phyloP scores from a whole-genome alignment of 2,329 filamentous ascomycete genomes.

The Stachybotrys echinatus region DNA sequence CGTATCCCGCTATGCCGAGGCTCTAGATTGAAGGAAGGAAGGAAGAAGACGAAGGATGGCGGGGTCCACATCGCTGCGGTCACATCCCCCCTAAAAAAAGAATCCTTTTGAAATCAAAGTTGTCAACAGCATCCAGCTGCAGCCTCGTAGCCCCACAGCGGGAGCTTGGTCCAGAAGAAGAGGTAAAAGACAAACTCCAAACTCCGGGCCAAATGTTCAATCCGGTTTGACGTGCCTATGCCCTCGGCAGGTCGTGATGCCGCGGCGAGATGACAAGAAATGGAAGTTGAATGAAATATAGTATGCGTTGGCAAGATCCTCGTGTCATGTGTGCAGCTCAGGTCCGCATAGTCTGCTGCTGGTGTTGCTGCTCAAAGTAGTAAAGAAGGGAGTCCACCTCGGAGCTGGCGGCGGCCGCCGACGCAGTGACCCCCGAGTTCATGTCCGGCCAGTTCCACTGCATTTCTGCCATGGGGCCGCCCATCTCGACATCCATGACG shows the following conservation, averaged over 20 bases:
- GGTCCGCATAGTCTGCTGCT: not conserved
- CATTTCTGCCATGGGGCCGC: slow-evolving; percentile 11
- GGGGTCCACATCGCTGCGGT: not conserved
- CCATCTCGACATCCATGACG: slow-evolving; percentile 23
- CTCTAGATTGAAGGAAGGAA: not conserved
- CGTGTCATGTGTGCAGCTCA: not conserved
- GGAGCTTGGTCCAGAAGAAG: not conserved
- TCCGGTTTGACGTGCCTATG: not conserved
- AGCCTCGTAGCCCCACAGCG: not conserved
- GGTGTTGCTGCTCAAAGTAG: slow-evolving; percentile 11
- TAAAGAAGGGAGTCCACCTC: slow-evolving; percentile 15
- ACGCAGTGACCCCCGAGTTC: slow-evolving; percentile 1
- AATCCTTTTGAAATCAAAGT: not conserved
- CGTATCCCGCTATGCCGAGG: not conserved
- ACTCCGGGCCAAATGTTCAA: not conserved
- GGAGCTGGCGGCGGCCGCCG: slow-evolving; percentile 6
- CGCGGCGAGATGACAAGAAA: not conserved
- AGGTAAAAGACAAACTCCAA: not conserved
- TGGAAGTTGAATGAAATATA: not conserved
- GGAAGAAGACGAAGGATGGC: not conserved
- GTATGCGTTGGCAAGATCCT: not conserved
- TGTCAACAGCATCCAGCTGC: not conserved
- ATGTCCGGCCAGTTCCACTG: slow-evolving; percentile 19
- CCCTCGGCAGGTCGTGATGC: not conserved
- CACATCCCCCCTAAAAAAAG: not conserved